These are phyloP conservation scores for Mycena sanguinolenta DNA, from an alignment of 768 basidiomycete species.

Conservation along the genomic window DNA sequence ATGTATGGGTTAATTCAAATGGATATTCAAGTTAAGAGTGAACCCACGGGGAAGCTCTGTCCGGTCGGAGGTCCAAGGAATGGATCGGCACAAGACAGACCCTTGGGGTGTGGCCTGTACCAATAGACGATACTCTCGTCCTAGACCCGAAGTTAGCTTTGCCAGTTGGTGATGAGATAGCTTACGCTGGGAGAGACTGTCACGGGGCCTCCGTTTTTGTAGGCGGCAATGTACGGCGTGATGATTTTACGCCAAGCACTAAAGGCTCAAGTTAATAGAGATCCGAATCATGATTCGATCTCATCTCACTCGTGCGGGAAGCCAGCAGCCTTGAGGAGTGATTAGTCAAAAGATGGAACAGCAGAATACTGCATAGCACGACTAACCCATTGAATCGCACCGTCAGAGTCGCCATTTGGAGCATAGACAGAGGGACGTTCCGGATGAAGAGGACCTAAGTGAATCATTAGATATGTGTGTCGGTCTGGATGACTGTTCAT, in stretches of 20 bases:
- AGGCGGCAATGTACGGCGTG: too few species aligned
- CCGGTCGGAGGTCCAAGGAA: slow-evolving; percentile 6
- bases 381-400: too few species aligned
- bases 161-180: too few species aligned
- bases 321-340: not conserved
- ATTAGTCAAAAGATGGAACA: not conserved
- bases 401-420: too few species aligned
- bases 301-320: not conserved
- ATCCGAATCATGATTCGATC: not conserved
- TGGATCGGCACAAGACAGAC: not conserved
- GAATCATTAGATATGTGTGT: too few species aligned
- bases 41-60: not conserved
- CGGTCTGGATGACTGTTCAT: too few species aligned
- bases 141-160: not conserved
- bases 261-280: not conserved
- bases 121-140: not conserved
- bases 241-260: slow-evolving; percentile 10
- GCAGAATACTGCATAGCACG: too few species aligned
- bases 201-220: too few species aligned
- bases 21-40: not conserved
- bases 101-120: slow-evolving; percentile 5
- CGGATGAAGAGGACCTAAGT: too few species aligned
- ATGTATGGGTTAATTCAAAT: not conserved
- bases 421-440: too few species aligned
- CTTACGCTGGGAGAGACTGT: too few species aligned